Evolutionary conservation across 2,329 filamentous ascomycete species (phyloP).

Genomic region (Hirsutella thompsonii): DNA sequence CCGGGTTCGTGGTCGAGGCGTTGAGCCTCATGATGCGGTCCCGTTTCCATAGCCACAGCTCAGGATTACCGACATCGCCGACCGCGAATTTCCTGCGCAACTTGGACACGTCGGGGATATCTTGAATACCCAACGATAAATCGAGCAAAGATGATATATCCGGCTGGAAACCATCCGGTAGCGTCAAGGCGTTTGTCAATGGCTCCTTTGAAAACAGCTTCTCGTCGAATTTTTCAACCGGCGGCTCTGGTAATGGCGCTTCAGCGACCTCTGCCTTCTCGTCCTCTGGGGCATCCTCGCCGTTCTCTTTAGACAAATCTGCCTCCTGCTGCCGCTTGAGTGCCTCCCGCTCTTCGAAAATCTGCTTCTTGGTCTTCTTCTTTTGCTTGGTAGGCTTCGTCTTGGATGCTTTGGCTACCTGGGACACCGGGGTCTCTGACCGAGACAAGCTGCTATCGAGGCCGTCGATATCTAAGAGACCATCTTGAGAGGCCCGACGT

Average conservation of each 20-base stretch:
- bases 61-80: slow-evolving; percentile 33
- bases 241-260: slow-evolving; percentile 16
- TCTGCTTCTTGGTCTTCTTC: slow-evolving; percentile 68
- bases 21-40: slow-evolving; percentile 45
- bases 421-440: slow-evolving; percentile 31
- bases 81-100: slow-evolving; percentile 34
- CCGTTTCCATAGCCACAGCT: slow-evolving; percentile 44
- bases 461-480: slow-evolving; percentile 31
- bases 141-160: slow-evolving; percentile 31
- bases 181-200: slow-evolving; percentile 26
- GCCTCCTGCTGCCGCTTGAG: slow-evolving; percentile 42
- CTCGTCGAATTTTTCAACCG: slow-evolving; percentile 37
- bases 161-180: slow-evolving; percentile 31
- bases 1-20: slow-evolving; percentile 14
- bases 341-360: slow-evolving; percentile 54
- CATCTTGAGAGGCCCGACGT: slow-evolving; percentile 35
- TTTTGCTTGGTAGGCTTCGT: slow-evolving; percentile 46
- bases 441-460: slow-evolving; percentile 27
- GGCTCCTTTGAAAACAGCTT: slow-evolving; percentile 36
- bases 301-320: slow-evolving; percentile 21
- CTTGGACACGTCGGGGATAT: slow-evolving; percentile 34
- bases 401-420: slow-evolving; percentile 35
- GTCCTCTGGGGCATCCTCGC: slow-evolving; percentile 27
- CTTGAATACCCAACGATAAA: slow-evolving; percentile 28
- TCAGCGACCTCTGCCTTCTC: slow-evolving; percentile 14